Conservation (phyloP, 23 red algal genomes). For the Porphyridium purpureum region DNA sequence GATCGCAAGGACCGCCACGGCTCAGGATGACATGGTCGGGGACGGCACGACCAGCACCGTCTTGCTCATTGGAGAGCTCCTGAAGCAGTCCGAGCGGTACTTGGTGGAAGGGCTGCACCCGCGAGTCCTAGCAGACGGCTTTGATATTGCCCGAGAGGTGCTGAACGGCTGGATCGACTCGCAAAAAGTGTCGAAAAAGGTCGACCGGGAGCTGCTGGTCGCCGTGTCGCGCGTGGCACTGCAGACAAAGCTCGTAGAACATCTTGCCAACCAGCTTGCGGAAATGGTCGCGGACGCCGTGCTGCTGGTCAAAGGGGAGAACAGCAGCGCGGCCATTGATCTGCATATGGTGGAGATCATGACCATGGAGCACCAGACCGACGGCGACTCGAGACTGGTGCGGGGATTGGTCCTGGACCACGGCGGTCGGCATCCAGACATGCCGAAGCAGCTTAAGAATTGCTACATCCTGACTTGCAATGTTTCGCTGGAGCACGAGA, state of each 20-base stretch:
- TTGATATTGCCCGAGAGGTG: constrained; percentile 66
- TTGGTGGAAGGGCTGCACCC: constrained; percentile 88
- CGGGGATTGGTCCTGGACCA: constrained; percentile 89
- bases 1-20: constrained; percentile 86
- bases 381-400: constrained; percentile 56
- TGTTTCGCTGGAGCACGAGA: constrained; percentile 93
- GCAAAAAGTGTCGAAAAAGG: constrained; percentile 38
- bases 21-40: constrained; percentile 87
- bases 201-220: constrained; percentile 69
- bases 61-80: constrained; percentile 76
- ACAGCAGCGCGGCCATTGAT: constrained; percentile 74
- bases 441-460: constrained; percentile 92
- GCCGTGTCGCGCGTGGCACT: constrained; percentile 65
- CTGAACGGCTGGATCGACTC: constrained; percentile 57
- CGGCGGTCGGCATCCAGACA: constrained; percentile 93
- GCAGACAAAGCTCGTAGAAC: constrained; percentile 51
- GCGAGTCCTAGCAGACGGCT: constrained; percentile 77
- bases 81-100: constrained; percentile 85
- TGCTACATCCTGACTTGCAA: constrained; percentile 95
- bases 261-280: constrained; percentile 36
- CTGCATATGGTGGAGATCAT: constrained; percentile 98
- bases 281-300: constrained; percentile 92
- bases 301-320: constrained; percentile 45
- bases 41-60: constrained; percentile 94
- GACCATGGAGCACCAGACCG: constrained; percentile 53